Conservation (phyloP, 495 filamentous ascomycete genomes). For the Xylaria acuta region DNA sequence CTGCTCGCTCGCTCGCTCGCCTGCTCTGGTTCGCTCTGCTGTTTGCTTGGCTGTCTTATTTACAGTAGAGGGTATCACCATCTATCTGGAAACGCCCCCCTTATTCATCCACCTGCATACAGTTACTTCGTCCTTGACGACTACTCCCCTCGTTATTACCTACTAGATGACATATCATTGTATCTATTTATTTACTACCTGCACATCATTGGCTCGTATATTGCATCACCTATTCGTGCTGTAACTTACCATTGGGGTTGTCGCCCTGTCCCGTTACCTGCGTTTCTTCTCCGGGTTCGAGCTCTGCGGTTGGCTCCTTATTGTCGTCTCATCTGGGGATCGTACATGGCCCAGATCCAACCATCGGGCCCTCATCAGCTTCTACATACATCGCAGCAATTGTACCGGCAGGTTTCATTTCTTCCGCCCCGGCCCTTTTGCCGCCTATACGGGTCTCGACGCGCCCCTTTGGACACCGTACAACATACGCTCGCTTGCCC, state of each 20-base stretch:
- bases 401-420: constrained; percentile 45
- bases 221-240: constrained; percentile 27
- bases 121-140: constrained; percentile 14
- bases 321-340: constrained; percentile 34
- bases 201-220: constrained; percentile 31
- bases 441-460: constrained; percentile 41
- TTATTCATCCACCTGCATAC: constrained; percentile 23
- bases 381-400: constrained; percentile 24
- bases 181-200: constrained; percentile 28
- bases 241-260: constrained; percentile 30
- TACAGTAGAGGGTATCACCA: constrained; percentile 21
- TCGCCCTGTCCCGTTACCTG: constrained; percentile 25
- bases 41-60: constrained; percentile 4
- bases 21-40: constrained; percentile 10
- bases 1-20: neutral
- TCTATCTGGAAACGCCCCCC: constrained; percentile 15
- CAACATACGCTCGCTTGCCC: constrained; percentile 36
- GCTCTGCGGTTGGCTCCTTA: constrained; percentile 22
- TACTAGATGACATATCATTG: constrained; percentile 25
- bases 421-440: constrained; percentile 41
- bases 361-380: constrained; percentile 35
- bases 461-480: constrained; percentile 32
- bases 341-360: constrained; percentile 43
- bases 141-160: constrained; percentile 19
- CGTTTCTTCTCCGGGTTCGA: constrained; percentile 13